These are phyloP conservation scores for Hypericum androsaemum DNA, from an alignment of 345 rosid species.

Conservation along the genomic window DNA sequence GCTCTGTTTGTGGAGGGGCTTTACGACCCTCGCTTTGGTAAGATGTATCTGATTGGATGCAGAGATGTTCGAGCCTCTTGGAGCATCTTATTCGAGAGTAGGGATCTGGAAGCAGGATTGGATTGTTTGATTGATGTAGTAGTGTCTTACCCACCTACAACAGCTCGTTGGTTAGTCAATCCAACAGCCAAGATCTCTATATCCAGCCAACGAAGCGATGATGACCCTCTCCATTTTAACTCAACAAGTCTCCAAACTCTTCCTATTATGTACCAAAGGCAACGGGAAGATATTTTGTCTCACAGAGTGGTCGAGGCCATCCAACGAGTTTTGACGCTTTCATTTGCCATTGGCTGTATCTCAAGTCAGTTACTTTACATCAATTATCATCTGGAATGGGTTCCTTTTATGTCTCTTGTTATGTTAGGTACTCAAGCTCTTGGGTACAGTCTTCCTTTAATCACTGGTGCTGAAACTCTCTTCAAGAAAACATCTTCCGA, in stretches of 20 bases:
- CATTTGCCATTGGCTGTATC: slow-evolving; percentile 61
- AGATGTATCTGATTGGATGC: slow-evolving; percentile 84
- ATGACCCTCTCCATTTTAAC: slow-evolving; percentile 63
- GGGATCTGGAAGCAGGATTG: slow-evolving; percentile 77
- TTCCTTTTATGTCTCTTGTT: slow-evolving; percentile 64
- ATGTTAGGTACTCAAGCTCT: slow-evolving; percentile 85
- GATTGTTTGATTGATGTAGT: slow-evolving; percentile 59
- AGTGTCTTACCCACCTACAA: slow-evolving; percentile 72
- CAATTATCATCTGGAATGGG: slow-evolving; percentile 29
- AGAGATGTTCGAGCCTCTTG: slow-evolving; percentile 79
- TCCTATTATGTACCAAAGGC: slow-evolving; percentile 62
- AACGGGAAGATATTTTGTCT: slow-evolving; percentile 76
- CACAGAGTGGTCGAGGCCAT: slow-evolving; percentile 68
- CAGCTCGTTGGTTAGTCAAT: slow-evolving; percentile 64
- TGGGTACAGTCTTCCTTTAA: slow-evolving; percentile 68
- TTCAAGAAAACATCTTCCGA: slow-evolving; percentile 44
- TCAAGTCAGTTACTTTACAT: slow-evolving; percentile 54
- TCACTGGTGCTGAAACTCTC: slow-evolving; percentile 79
- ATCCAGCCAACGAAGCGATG: slow-evolving; percentile 53
- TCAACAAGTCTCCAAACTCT: slow-evolving; percentile 46
- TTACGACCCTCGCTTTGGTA: slow-evolving; percentile 59
- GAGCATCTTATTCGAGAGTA: slow-evolving; percentile 56
- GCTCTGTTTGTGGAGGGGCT: slow-evolving; percentile 69
- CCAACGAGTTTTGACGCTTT: slow-evolving; percentile 56
- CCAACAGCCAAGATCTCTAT: slow-evolving; percentile 66